Conservation (phyloP, 768 basidiomycete genomes). For the Ephemerocybe angulata region DNA sequence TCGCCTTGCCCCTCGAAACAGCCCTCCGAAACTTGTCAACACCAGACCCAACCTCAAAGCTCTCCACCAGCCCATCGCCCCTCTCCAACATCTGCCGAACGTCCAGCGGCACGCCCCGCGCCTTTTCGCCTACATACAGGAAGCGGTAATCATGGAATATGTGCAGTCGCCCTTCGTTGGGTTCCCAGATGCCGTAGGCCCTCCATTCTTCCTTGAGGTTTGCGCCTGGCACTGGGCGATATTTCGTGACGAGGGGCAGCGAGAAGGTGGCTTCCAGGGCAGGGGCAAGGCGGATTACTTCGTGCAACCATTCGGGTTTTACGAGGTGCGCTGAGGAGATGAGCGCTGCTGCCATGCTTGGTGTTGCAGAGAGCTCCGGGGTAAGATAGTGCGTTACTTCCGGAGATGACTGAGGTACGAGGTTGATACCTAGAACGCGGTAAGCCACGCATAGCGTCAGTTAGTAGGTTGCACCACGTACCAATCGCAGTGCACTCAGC, state of each 20-base stretch:
- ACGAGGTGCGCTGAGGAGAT: slow-evolving; percentile 57
- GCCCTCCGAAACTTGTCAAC: slow-evolving; percentile 47
- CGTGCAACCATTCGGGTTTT: slow-evolving; percentile 63
- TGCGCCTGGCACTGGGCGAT: slow-evolving; percentile 54
- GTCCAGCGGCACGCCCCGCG: slow-evolving; percentile 44
- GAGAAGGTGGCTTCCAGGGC: slow-evolving; percentile 50
- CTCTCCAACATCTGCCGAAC: slow-evolving; percentile 51
- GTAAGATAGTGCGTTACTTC: slow-evolving; percentile 65
- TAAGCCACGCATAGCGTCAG: background rate
- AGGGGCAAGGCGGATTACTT: slow-evolving; percentile 54
- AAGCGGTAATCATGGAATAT: slow-evolving; percentile 55
- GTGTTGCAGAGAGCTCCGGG: slow-evolving; percentile 44
- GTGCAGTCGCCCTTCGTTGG: slow-evolving; percentile 57
- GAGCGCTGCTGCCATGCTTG: slow-evolving; percentile 54
- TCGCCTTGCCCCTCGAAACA: slow-evolving; percentile 49
- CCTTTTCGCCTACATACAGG: slow-evolving; percentile 56
- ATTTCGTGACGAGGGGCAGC: slow-evolving; percentile 52
- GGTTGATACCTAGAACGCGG: slow-evolving; percentile 46
- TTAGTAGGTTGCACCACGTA: slow-evolving; percentile 22
- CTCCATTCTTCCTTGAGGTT: slow-evolving; percentile 47
- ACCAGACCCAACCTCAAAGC: slow-evolving; percentile 51
- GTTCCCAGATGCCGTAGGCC: slow-evolving; percentile 58
- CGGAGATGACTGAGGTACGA: slow-evolving; percentile 41
- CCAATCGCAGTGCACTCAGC: slow-evolving; percentile 51
- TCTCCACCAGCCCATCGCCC: slow-evolving; percentile 61